These are phyloP conservation scores for Fusarium siculi DNA, from an alignment of 2,329 filamentous ascomycete species.

Conservation along the genomic window DNA sequence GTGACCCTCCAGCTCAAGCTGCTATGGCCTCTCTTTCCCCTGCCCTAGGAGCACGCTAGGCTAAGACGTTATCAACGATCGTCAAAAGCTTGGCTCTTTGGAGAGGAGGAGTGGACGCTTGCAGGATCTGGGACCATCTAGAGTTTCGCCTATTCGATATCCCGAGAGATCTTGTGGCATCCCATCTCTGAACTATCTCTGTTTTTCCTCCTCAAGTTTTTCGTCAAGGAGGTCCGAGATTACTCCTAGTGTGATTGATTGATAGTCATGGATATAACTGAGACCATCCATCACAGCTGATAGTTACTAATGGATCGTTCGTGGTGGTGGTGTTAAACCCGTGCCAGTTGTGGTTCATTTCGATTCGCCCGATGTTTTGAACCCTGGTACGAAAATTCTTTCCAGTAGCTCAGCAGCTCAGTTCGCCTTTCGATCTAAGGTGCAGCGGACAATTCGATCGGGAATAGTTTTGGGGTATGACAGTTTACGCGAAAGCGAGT, in stretches of 20 bases:
- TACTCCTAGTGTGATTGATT: constrained; percentile 17
- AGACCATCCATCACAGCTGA: constrained; percentile 5
- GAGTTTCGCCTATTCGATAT: constrained; percentile 33
- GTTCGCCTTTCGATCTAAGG: background rate
- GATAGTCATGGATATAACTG: constrained; percentile 12
- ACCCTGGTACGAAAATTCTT: constrained; percentile 24
- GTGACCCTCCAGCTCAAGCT: background rate
- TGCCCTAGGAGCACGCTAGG: constrained; percentile 6
- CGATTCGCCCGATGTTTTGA: constrained; percentile 9
- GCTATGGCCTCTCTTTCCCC: background rate
- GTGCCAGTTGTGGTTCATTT: background rate
- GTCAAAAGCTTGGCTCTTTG: constrained; percentile 5
- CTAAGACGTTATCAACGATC: constrained; percentile 25
- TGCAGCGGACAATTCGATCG: constrained; percentile 8
- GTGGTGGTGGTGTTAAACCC: background rate
- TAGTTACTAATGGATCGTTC: background rate
- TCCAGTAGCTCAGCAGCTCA: background rate
- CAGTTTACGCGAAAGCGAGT: constrained; percentile 11
- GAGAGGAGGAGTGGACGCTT: constrained; percentile 23
- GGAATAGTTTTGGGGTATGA: background rate
- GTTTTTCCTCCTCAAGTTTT: background rate
- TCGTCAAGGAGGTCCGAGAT: constrained; percentile 11
- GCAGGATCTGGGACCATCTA: constrained; percentile 35
- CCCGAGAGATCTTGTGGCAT: constrained; percentile 20
- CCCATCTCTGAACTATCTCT: constrained; percentile 1